phyloP scores from a whole-genome alignment of 129 eudicot species.

The Flaveria bidentis region DNA sequence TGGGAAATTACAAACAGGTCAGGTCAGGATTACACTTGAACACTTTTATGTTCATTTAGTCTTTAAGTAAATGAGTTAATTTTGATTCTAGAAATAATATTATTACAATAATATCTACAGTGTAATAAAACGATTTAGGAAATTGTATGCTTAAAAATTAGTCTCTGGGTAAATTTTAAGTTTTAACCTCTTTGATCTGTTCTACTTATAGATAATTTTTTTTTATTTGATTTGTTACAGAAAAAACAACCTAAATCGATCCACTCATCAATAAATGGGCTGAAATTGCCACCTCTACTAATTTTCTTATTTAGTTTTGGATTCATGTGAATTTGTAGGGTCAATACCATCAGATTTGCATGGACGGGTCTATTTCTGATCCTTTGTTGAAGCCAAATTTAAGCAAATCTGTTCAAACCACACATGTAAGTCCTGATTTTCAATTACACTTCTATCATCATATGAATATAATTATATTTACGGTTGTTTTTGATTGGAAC shows the following conservation, averaged over 20 bases:
- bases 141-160: neutral
- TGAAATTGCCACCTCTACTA: neutral
- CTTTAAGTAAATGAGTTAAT: neutral
- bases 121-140: neutral
- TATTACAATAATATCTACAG: neutral
- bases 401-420: slow-evolving; percentile 49
- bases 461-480: slow-evolving; percentile 13
- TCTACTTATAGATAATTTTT: neutral
- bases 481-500: slow-evolving; percentile 9
- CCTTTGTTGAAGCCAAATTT: slow-evolving; percentile 44
- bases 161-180: neutral
- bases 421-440: slow-evolving; percentile 45
- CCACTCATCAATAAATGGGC: neutral
- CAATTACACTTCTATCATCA: neutral
- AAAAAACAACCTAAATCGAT: neutral
- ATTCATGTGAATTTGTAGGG: slow-evolving; percentile 44
- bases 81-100: neutral
- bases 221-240: neutral
- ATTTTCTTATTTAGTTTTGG: slow-evolving; percentile 18
- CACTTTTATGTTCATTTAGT: neutral
- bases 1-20: neutral
- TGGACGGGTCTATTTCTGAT: slow-evolving; percentile 48
- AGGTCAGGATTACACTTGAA: neutral
- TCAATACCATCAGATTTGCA: slow-evolving; percentile 44
- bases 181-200: neutral